Evolutionary conservation across 1,284 basidiomycete genomes (phyloP).

Genomic region (Irpex lacteus): DNA sequence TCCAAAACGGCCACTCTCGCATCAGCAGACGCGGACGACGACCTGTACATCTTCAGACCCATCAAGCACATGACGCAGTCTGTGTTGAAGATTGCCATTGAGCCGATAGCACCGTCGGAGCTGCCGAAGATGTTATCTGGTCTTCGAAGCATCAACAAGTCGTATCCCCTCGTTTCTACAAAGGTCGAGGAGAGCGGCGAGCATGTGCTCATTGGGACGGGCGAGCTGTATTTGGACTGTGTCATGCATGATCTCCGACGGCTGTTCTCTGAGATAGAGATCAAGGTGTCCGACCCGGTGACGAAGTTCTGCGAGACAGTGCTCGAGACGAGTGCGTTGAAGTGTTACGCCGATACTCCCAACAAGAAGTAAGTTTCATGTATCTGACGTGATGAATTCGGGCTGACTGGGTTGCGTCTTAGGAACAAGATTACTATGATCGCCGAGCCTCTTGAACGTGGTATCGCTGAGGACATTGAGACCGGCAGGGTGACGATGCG

Average conservation of each 20-base stretch:
- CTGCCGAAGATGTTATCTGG: slow-evolving; percentile 98
- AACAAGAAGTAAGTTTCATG: slow-evolving; percentile 84
- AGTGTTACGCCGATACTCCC: slow-evolving; percentile 98
- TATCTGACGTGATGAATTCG: too few species aligned
- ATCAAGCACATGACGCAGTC: slow-evolving; percentile 96
- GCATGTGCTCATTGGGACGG: slow-evolving; percentile 95
- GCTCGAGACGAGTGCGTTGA: slow-evolving; percentile 95
- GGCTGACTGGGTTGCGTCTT: neutral
- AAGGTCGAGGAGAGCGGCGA: slow-evolving; percentile 99
- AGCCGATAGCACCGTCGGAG: slow-evolving; percentile 96
- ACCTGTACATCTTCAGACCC: slow-evolving; percentile 92
- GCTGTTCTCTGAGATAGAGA: slow-evolving; percentile 97
- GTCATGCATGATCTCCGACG: slow-evolving; percentile 94
- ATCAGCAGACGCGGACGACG: slow-evolving; percentile 69
- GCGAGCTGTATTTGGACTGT: slow-evolving; percentile 96
- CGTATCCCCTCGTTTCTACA: slow-evolving; percentile 90
- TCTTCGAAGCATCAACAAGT: slow-evolving; percentile 95
- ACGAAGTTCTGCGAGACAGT: slow-evolving; percentile 99
- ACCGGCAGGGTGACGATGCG: slow-evolving; percentile 87
- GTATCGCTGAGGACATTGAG: slow-evolving; percentile 94
- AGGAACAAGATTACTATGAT: slow-evolving; percentile 99
- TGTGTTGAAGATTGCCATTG: slow-evolving; percentile 98
- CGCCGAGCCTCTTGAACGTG: slow-evolving; percentile 90
- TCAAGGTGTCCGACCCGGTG: slow-evolving; percentile 99
- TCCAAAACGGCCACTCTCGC: slow-evolving; percentile 94